A percentile compares a stretch with the other conserved stretches of the same genome.
Conservation (phyloP, 345 rosid genomes). For the Salix caprea region DNA sequence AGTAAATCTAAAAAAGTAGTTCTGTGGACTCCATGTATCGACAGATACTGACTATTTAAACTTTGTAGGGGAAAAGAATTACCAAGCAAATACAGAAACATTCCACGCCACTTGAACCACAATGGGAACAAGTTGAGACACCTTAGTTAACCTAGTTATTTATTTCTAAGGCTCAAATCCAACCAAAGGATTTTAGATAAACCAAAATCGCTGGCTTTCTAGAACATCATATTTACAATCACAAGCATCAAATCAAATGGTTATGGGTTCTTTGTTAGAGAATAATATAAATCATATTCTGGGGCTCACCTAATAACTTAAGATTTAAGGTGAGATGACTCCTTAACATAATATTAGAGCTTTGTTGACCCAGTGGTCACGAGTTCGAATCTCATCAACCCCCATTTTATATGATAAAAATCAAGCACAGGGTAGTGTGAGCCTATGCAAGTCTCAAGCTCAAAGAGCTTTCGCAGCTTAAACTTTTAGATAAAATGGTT, state of each 20-base stretch:
- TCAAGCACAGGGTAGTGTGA: too few relatives aligned
- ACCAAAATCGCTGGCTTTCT: not conserved
- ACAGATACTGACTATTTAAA: not conserved
- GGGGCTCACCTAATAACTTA: too few relatives aligned
- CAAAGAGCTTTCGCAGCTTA: accelerated
- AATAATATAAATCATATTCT: too few relatives aligned
- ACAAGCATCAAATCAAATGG: not conserved
- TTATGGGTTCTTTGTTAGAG: not conserved
- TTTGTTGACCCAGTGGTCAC: accelerated
- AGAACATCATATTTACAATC: not conserved
- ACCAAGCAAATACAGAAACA: too few relatives aligned
- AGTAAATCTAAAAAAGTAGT: not conserved
- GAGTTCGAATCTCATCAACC: too few relatives aligned
- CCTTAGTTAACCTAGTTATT: too few relatives aligned
- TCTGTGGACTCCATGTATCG: not conserved
- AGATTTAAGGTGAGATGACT: too few relatives aligned
- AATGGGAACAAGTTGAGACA: too few relatives aligned
- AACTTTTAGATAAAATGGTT: accelerated
- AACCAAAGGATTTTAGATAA: not conserved
- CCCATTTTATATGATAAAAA: too few relatives aligned
- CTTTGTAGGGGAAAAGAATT: too few relatives aligned
- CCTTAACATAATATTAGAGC: accelerated
- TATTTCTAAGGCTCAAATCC: too few relatives aligned
- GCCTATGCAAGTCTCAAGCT: accelerated
- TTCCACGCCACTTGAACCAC: too few relatives aligned